Conservation (phyloP, 371 early-diverging fungal species). For the Haplosporangium sp. region DNA sequence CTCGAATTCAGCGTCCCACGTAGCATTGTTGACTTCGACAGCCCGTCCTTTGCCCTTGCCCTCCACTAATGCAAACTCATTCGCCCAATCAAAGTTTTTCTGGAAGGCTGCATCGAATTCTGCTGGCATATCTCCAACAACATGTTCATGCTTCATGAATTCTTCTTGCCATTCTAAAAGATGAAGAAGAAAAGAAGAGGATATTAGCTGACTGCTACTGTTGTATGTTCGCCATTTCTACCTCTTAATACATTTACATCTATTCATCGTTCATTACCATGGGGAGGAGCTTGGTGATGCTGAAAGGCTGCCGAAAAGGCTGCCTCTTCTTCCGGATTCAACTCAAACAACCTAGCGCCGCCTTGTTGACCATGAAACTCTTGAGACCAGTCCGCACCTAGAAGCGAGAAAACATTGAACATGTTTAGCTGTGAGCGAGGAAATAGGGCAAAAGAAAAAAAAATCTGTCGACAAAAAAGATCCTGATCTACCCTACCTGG, state of each 20-base stretch:
- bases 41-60: constrained; percentile 65
- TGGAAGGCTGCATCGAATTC: constrained; percentile 74
- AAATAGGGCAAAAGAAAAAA: too few relatives aligned
- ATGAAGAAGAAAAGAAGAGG: constrained; percentile 18
- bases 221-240: not conserved
- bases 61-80: constrained; percentile 64
- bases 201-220: constrained; percentile 43
- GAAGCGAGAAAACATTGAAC: not conserved
- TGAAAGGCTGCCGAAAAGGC: constrained; percentile 72
- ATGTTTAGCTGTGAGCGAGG: not conserved
- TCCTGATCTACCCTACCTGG: constrained; percentile 18
- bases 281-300: constrained; percentile 56
- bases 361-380: constrained; percentile 61
- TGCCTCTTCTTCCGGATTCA: constrained; percentile 67
- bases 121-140: constrained; percentile 62
- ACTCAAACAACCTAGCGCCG: constrained; percentile 65
- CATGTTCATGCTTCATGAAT: constrained; percentile 68
- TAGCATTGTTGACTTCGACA: constrained; percentile 57
- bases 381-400: constrained; percentile 62
- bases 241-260: too few relatives aligned
- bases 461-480: not conserved
- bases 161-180: constrained; percentile 68
- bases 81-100: constrained; percentile 74
- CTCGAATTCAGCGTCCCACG: constrained; percentile 81
- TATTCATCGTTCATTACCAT: constrained; percentile 13